A percentile compares a stretch with the other conserved stretches of the same genome.
Evolutionary conservation across 2,329 filamentous ascomycete species (phyloP).

Genomic region (Fusarium irregulare): DNA sequence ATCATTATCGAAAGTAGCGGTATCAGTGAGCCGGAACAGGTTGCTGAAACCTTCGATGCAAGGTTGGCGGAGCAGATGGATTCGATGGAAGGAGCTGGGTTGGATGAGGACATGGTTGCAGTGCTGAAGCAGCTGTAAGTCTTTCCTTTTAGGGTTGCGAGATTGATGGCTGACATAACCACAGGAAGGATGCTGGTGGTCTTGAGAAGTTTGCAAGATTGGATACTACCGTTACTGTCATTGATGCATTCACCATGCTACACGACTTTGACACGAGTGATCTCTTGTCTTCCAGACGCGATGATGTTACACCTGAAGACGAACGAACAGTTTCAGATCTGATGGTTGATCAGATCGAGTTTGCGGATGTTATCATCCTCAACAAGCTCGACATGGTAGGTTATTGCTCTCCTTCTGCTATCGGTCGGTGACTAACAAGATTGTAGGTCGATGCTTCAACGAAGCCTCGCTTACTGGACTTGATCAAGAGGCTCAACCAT

Average conservation of each 20-base stretch:
- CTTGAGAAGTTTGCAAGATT: constrained; percentile 73
- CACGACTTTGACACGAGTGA: constrained; percentile 78
- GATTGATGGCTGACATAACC: neutral
- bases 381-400: constrained; percentile 76
- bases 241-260: constrained; percentile 79
- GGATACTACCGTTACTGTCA: constrained; percentile 78
- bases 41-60: constrained; percentile 77
- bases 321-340: constrained; percentile 79
- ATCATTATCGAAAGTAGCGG: constrained; percentile 78
- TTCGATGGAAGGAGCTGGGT: constrained; percentile 45
- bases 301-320: constrained; percentile 73
- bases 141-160: fast-evolving
- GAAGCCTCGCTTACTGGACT: constrained; percentile 59
- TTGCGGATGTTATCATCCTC: constrained; percentile 77
- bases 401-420: fast-evolving
- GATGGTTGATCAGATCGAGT: constrained; percentile 82
- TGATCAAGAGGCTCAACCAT: constrained; percentile 73
- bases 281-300: constrained; percentile 71
- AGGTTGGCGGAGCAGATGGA: constrained; percentile 63
- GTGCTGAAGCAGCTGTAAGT: constrained; percentile 53
- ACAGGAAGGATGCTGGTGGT: constrained; percentile 66
- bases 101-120: constrained; percentile 52
- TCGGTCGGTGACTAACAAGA: neutral
- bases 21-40: constrained; percentile 78
- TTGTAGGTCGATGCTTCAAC: constrained; percentile 53